Base-by-base conservation (phyloP, 208 protist species). In the Kentomonas sorsogonicus region DNA sequence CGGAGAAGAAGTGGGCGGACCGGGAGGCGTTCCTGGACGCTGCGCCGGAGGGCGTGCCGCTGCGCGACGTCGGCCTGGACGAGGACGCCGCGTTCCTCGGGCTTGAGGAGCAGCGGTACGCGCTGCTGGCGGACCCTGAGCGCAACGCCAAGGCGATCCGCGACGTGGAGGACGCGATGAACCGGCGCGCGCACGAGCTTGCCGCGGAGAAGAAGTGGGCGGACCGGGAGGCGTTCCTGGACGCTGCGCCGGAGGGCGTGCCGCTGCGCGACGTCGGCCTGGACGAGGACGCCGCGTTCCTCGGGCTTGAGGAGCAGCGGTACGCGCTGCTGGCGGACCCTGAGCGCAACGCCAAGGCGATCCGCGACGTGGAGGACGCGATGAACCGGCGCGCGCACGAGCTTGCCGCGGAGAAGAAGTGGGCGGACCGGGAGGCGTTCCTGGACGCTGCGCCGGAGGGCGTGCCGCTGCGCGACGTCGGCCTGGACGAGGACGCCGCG, bases 171-270 rank as follows among this genome's bases (percentile, higher is more conserved):
- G 74, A 77, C 27, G n/a, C n/a, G n/a, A 89, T 94, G 77, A 69
- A 90, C 54, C 57, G 38, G 33, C 45, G 78, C 20, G 83, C 81
- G 38, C 57, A 53, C 44, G 69, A 74, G 52, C 77, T 91, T 36
- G 81, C 79, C 4, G 71, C 91, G 48, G 77, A 88, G 58, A 54
- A 81, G 7, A n/a, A n/a, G n/a, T 72, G 91, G 45, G 48, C 54
- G 10, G 61, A 58, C 47, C 72, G 83, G 60, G 78, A 79, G 18
- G 77, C 83, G 33, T 89, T 94, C 60, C 77, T 94, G n/a, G 74
- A 89, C 47, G 53, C 36, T 33, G 69, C 86, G 66, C 78, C 82
- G 23, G 83, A 89, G 60, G 87, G 87, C 33, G 80, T 94, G 78
- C 52, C 64, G 16, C 3, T 91, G 25, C 44, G 60, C 13, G 83